phyloP scores from a whole-genome alignment of 1,284 basidiomycete species.

The Ceratobasidium sp. region DNA sequence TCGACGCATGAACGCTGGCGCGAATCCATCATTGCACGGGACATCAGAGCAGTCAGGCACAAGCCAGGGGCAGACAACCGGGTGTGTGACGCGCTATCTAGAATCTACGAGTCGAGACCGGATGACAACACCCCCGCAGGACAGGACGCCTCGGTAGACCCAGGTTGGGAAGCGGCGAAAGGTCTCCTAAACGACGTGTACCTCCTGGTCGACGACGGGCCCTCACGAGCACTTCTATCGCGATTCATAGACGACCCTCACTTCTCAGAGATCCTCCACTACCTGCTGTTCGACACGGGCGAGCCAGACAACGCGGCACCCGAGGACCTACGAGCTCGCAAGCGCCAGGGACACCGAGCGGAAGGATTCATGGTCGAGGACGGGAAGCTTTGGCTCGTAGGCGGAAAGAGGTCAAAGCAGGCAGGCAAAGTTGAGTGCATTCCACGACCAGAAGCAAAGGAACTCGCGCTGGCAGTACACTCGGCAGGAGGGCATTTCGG shows the following conservation, averaged over 20 bases:
- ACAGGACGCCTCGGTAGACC: conserved; percentile 3
- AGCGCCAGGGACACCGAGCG: conserved; percentile 22
- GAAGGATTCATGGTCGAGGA: conserved; percentile 32
- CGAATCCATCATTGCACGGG: conserved; percentile 31
- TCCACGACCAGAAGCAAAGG: conserved; percentile 43
- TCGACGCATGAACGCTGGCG: conserved; percentile 38
- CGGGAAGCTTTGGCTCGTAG: conserved; percentile 37
- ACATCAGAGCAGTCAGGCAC: conserved; percentile 39
- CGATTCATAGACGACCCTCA: conserved; percentile 11
- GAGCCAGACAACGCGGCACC: neutral
- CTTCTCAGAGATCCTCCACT: conserved; percentile 22
- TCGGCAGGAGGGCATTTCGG: conserved; percentile 31
- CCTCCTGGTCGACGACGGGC: neutral
- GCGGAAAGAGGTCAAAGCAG: conserved; percentile 23
- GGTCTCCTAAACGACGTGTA: conserved; percentile 17
- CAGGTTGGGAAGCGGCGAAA: conserved; percentile 21
- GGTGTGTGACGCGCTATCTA: conserved; percentile 46
- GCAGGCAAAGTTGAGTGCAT: conserved; percentile 44
- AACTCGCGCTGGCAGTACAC: conserved; percentile 21
- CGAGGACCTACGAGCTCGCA: neutral
- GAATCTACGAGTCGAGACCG: conserved; percentile 47
- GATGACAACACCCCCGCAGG: conserved; percentile 49
- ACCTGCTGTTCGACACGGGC: conserved; percentile 8
- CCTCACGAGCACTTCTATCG: neutral
- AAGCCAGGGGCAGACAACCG: conserved; percentile 38